A percentile compares a stretch with the other conserved stretches of the same genome.
These are phyloP conservation scores for Colletotrichum higginsianum DNA, from an alignment of 2,329 filamentous ascomycete genomes.

Conservation along the genomic window DNA sequence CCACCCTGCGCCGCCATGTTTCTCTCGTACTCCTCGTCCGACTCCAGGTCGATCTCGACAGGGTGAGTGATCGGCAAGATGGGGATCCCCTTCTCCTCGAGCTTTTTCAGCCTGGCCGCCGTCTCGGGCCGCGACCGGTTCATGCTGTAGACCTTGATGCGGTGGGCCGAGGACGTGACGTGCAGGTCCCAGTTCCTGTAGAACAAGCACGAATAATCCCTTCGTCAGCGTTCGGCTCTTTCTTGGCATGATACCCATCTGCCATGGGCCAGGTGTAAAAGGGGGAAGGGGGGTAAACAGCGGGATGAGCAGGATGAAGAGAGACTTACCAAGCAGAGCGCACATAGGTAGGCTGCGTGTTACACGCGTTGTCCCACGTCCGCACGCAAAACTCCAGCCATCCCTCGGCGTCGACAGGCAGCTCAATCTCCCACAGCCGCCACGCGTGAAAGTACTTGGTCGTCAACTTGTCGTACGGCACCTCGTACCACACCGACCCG, in stretches of 20 bases:
- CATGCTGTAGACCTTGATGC: slow-evolving; percentile 74
- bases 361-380: slow-evolving; percentile 74
- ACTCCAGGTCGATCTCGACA: slow-evolving; percentile 63
- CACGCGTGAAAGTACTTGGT: slow-evolving; percentile 75
- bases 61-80: slow-evolving; percentile 70
- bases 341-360: slow-evolving; percentile 71
- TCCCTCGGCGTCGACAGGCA: slow-evolving; percentile 74
- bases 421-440: slow-evolving; percentile 74
- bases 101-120: slow-evolving; percentile 62
- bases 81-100: slow-evolving; percentile 63
- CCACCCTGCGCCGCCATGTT: slow-evolving; percentile 25
- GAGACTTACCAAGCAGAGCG: slow-evolving; percentile 47
- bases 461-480: slow-evolving; percentile 71
- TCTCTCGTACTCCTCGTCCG: slow-evolving; percentile 62
- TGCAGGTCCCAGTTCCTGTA: slow-evolving; percentile 78
- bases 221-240: slow-evolving; percentile 34
- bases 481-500: slow-evolving; percentile 75
- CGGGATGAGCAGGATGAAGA: too few relatives aligned
- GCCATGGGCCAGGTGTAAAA: too few relatives aligned
- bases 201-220: slow-evolving; percentile 31
- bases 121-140: slow-evolving; percentile 67
- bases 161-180: slow-evolving; percentile 74
- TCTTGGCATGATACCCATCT: background rate
- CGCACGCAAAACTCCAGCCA: slow-evolving; percentile 72
- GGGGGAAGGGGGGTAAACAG: background rate